Evolutionary conservation across 116 monocot genomes (phyloP), one percentile per base, ranked within the genome.

Genomic region (Trichopus zeylanicus): DNA sequence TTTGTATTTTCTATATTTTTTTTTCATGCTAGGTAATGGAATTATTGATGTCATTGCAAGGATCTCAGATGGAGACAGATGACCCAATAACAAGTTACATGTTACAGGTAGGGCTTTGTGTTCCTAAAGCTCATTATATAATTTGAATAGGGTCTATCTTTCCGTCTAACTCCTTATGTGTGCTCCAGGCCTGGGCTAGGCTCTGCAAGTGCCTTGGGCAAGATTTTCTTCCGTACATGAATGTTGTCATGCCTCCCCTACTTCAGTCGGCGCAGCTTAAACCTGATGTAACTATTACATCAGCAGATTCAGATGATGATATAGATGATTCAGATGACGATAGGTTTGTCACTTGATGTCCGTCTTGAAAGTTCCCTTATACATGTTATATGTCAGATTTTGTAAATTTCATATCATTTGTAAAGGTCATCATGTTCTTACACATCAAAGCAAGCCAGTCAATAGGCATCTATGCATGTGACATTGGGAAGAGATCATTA

Each of bases 151-250:
- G 42, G 13, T 42, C 13, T 42, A 13, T n/a, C n/a, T 15, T 42
- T 3, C 13, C 42, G 46, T 31, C 48, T 29, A 54, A 11, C 8
- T 20, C 22, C 22, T 68, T 22, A 10, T 63, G 10, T 32, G 32
- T 51, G 26, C 29, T 42, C 4, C 60, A 98, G 98, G 98, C 91
- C 61, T 98, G 98, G 98, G 91, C 91, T 24, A 84, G 98, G 59
- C 75, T 98, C 4, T 98, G 98, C 80, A 98, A 91, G 68, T 98
- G 91, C 60, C 69, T 98, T 48, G 98, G 98, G 23, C 98, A 91
- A 49, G 91, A 98, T 75, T 98, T 98, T 65, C 82, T 98, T 49
- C 98, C 98, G 23, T 98, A 98, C 70, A 98, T 91, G 98, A 98
- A 67, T 78, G 88, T 98, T 56, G 98, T 98, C 29, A 98, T 98